Percentiles rank a stretch among this genome's conserved stretches.
Conservation (phyloP, 176 grass and related monocot genomes). For the Guadua angustifolia region DNA sequence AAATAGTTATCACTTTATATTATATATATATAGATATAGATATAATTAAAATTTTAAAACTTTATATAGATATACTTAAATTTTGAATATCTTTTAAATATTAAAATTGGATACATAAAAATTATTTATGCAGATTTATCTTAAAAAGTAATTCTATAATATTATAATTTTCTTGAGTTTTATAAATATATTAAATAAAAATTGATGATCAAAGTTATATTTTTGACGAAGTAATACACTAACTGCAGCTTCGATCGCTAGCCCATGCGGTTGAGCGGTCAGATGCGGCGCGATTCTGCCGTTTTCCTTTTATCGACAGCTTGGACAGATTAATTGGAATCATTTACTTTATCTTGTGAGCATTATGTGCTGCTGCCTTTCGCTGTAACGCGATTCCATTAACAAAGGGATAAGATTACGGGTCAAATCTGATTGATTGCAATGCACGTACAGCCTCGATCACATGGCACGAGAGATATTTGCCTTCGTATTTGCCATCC, state of each 20-base stretch:
- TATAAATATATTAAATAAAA: no score
- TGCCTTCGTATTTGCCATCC: background rate
- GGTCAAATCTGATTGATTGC: background rate
- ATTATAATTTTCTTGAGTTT: no score
- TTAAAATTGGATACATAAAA: no score
- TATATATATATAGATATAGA: no score
- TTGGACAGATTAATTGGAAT: slow-evolving; percentile 35
- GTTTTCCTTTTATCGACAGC: slow-evolving; percentile 30
- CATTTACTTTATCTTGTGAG: background rate
- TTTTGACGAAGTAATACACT: no score
- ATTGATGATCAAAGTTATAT: no score
- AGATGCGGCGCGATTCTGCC: background rate
- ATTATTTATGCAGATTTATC: no score
- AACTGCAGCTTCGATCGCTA: background rate
- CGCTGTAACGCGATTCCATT: background rate
- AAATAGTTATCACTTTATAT: no score
- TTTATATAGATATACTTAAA: no score
- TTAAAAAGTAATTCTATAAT: no score
- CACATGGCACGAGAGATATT: background rate
- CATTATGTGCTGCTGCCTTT: background rate
- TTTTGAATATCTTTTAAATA: no score
- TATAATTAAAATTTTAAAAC: no score
- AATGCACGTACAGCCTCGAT: background rate
- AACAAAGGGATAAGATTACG: background rate
- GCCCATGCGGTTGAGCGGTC: background rate